phyloP scores from a whole-genome alignment of 768 basidiomycete genomes.

The Suillus bovinus region DNA sequence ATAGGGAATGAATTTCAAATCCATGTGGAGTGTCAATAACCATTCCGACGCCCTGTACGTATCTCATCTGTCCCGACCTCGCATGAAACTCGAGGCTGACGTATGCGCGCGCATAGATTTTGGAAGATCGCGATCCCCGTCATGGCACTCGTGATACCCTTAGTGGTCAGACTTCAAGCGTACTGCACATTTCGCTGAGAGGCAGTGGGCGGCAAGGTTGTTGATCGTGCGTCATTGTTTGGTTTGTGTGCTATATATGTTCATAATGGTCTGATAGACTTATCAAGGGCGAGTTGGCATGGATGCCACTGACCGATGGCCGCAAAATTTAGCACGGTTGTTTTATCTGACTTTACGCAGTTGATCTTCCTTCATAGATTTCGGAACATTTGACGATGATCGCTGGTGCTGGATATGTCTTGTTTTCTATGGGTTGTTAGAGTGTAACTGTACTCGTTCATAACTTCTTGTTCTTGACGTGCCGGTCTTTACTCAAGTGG shows the following conservation, averaged over 20 bases:
- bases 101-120: slow-evolving; percentile 45
- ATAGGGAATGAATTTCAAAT: slow-evolving; percentile 67
- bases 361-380: not conserved
- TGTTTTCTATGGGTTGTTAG: too few relatives aligned
- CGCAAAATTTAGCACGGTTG: too few relatives aligned
- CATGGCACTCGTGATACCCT: slow-evolving; percentile 50
- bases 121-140: slow-evolving; percentile 66
- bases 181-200: slow-evolving; percentile 47
- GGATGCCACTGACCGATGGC: not conserved
- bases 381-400: not conserved
- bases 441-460: too few relatives aligned
- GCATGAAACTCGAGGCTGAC: slow-evolving; percentile 5
- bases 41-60: slow-evolving; percentile 50
- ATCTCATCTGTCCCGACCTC: not conserved
- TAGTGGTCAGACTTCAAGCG: slow-evolving; percentile 49
- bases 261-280: not conserved
- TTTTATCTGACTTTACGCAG: not conserved
- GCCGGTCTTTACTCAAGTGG: too few relatives aligned
- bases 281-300: not conserved
- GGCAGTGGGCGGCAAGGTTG: slow-evolving; percentile 35
- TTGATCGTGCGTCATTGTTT: slow-evolving; percentile 31
- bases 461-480: too few relatives aligned
- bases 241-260: not conserved
- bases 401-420: not conserved
- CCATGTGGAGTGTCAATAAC: slow-evolving; percentile 50